Evolutionary conservation across 139 green algal species (phyloP).

Genomic region (Coelastrella sp.): DNA sequence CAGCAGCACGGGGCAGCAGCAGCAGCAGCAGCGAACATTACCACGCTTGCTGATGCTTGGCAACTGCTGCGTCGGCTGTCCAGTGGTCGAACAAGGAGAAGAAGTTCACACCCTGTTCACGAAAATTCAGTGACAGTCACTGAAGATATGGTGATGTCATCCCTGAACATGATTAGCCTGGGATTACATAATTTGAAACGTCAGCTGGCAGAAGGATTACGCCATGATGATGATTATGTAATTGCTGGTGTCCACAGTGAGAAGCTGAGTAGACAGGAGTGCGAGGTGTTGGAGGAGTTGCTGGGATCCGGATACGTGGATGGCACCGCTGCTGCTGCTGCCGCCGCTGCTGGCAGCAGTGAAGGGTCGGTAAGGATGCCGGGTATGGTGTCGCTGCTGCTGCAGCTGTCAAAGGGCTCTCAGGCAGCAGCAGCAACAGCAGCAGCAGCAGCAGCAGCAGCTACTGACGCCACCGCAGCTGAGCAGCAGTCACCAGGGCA

Average conservation of each 20-base stretch:
- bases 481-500: constrained; percentile 12
- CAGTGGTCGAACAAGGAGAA: not conserved
- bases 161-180: constrained; percentile 36
- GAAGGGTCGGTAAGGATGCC: not conserved
- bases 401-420: constrained; percentile 15
- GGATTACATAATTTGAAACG: constrained; percentile 23
- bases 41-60: not conserved
- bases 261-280: not conserved
- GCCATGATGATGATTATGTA: not conserved
- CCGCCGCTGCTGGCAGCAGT: not conserved
- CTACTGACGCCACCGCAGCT: not conserved
- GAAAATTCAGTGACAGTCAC: constrained; percentile 4
- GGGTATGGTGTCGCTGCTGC: not conserved
- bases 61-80: constrained; percentile 11
- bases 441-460: not conserved
- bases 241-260: not conserved
- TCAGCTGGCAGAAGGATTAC: not conserved
- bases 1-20: constrained; percentile 13
- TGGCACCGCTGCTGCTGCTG: not conserved
- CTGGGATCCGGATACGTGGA: not conserved
- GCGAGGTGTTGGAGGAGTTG: not conserved
- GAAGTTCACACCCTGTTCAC: not conserved
- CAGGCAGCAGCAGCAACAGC: not conserved
- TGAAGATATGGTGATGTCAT: constrained; percentile 39
- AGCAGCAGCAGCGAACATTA: not conserved